Evolutionary conservation across 1,284 basidiomycete species (phyloP).

Genomic region (Irpex rosettiformis): DNA sequence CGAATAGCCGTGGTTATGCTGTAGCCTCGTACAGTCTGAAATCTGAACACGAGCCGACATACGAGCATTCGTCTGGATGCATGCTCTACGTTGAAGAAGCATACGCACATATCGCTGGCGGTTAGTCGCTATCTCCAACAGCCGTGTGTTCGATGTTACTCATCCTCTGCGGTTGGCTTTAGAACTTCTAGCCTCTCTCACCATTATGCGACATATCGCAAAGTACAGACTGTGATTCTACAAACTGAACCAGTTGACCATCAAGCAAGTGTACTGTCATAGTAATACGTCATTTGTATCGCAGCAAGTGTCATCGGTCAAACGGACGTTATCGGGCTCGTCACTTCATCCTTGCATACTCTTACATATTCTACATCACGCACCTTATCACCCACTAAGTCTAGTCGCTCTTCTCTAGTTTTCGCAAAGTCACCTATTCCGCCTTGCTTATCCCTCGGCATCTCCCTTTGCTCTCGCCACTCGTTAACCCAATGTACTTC

Average conservation of each 20-base stretch:
- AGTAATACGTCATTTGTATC: background rate
- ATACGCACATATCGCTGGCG: conserved; percentile 50
- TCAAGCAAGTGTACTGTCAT: background rate
- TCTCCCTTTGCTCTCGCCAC: background rate
- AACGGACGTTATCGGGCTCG: background rate
- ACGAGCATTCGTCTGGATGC: conserved; percentile 51
- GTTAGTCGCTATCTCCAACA: conserved; percentile 32
- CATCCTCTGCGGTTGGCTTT: background rate
- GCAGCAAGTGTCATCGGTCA: background rate
- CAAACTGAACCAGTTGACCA: background rate
- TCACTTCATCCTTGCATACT: background rate
- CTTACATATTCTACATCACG: background rate
- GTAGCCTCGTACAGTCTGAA: conserved; percentile 61
- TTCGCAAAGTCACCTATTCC: background rate
- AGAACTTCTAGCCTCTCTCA: conserved; percentile 60
- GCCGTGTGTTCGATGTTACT: background rate
- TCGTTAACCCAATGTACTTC: background rate
- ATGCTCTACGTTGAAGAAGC: conserved; percentile 61
- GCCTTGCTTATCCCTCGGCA: background rate
- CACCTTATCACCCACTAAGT: conserved; percentile 1
- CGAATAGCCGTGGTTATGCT: conserved; percentile 43
- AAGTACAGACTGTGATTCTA: conserved; percentile 39
- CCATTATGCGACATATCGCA: conserved; percentile 66
- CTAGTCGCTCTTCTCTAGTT: background rate
- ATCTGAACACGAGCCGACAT: conserved; percentile 50